Conservation (phyloP, 805 yeast species). For the Suhomyces sp. region DNA sequence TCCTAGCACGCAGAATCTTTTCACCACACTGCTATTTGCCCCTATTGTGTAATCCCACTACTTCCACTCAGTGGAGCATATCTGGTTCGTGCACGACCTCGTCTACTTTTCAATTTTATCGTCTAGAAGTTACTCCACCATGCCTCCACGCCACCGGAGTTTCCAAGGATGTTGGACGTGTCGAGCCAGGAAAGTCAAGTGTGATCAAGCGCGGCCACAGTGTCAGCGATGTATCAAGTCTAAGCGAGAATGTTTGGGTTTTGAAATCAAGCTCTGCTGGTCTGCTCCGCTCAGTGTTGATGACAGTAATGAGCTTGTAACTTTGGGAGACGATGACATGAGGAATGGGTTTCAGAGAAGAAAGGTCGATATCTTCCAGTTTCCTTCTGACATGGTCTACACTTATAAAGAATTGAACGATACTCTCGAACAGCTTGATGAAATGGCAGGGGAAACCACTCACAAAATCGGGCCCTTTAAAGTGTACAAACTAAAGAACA, state of each 20-base stretch:
- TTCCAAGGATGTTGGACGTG: conserved; percentile 60
- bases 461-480: conserved; percentile 23
- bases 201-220: conserved; percentile 46
- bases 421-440: conserved; percentile 33
- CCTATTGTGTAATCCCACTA: too few species aligned
- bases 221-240: conserved; percentile 49
- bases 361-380: conserved; percentile 42
- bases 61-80: too few species aligned
- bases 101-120: not conserved
- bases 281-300: conserved; percentile 37
- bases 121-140: not conserved
- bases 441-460: conserved; percentile 6
- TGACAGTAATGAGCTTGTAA: conserved; percentile 15
- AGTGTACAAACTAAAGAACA: conserved; percentile 16
- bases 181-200: conserved; percentile 50
- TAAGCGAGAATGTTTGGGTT: conserved; percentile 47
- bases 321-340: conserved; percentile 16
- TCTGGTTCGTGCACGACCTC: not conserved
- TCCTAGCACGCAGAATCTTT: too few species aligned
- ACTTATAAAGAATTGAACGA: conserved; percentile 39
- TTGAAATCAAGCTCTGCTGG: conserved; percentile 48
- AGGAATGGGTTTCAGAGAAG: conserved; percentile 40
- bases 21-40: too few species aligned
- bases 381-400: conserved; percentile 34
- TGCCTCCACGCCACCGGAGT: conserved; percentile 23